Base-by-base conservation (phyloP, 1,139 yeast genomes). In the Zygotorulaspora mrakii region DNA sequence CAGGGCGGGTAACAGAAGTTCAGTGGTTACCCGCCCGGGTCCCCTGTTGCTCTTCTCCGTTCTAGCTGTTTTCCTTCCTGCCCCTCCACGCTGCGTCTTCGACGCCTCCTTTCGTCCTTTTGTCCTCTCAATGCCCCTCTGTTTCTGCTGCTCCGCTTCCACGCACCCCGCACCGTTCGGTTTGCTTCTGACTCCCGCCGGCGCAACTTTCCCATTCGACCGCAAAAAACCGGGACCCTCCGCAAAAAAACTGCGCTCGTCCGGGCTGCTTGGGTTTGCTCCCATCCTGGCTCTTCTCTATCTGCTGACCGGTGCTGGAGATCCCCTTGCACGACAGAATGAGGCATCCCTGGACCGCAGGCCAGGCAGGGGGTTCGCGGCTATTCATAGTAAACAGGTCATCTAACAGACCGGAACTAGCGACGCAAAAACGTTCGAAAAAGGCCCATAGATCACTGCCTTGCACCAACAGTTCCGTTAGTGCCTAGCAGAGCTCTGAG, bases 101-200 rank as follows among this genome's bases (percentile, higher is more conserved):
- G n/a, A n/a, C n/a, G n/a, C n/a, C n/a, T n/a, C n/a, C n/a, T n/a
- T n/a, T n/a, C n/a, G n/a, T n/a, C n/a, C n/a, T n/a, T n/a, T n/a
- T n/a, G n/a, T n/a, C n/a, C n/a, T n/a, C n/a, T n/a, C n/a, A n/a
- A n/a, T 17, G 11, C 16, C 27, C 20, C 35, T 10, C 35, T 3
- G 24, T 12, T 12, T 16, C 17, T 17, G 18, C 18, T 27, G 17
- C 27, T 11, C 27, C 35, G 18, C 27, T 22, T 21, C n/a, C 25
- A 14, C 14, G 8, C 28, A 14, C 14, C 26, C 25, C 25, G n/a
- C 24, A 8, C 13, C 17, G 23, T 26, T 12, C 24, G n/a, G 12
- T 21, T 20, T 31, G 18, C 34, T 7, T 31, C 21, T 12, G 25
- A n/a, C n/a, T 31, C 34, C 34, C 28, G 28, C 9, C 22, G 14